Conservation (phyloP, 768 basidiomycete species). For the Suillus sp. region DNA sequence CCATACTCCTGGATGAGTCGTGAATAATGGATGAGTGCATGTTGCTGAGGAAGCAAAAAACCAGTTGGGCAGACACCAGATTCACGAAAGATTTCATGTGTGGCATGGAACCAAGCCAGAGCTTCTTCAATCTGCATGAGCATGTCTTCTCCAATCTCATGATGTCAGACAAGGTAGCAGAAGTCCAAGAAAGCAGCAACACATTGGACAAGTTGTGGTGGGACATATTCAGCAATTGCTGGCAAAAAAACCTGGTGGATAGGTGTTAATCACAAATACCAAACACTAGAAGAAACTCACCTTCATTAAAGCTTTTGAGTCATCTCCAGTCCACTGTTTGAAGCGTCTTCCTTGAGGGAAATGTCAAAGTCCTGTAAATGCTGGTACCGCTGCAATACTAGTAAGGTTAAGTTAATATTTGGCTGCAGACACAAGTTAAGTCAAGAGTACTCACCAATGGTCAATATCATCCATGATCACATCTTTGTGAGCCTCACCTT, state of each 20-base stretch:
- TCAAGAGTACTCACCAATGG: neutral
- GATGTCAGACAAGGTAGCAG: slow-evolving; percentile 26
- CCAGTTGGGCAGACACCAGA: slow-evolving; percentile 15
- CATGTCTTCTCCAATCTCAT: slow-evolving; percentile 9
- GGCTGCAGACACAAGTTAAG: neutral
- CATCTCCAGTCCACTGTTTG: slow-evolving; percentile 39
- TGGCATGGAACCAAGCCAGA: slow-evolving; percentile 15
- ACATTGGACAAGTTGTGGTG: slow-evolving; percentile 27
- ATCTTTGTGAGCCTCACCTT: neutral
- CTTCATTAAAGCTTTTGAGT: slow-evolving; percentile 37
- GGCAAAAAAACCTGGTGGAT: slow-evolving; percentile 31
- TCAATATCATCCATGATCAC: slow-evolving; percentile 29
- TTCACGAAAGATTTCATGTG: slow-evolving; percentile 17
- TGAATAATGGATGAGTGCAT: slow-evolving; percentile 23
- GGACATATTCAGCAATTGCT: slow-evolving; percentile 35
- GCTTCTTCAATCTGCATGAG: slow-evolving; percentile 10
- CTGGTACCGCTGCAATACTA: slow-evolving; percentile 33
- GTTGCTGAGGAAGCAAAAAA: slow-evolving; percentile 24
- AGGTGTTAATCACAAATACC: neutral
- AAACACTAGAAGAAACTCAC: neutral
- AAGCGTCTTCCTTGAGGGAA: slow-evolving; percentile 36
- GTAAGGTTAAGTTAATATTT: neutral
- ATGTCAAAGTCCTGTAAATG: slow-evolving; percentile 30
- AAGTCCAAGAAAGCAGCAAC: slow-evolving; percentile 32
- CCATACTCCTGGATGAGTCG: slow-evolving; percentile 19